Percentiles rank a stretch among this genome's conserved stretches.
These are phyloP conservation scores for Coprinellus aureogranulatus DNA, from an alignment of 768 basidiomycete genomes.

Conservation along the genomic window DNA sequence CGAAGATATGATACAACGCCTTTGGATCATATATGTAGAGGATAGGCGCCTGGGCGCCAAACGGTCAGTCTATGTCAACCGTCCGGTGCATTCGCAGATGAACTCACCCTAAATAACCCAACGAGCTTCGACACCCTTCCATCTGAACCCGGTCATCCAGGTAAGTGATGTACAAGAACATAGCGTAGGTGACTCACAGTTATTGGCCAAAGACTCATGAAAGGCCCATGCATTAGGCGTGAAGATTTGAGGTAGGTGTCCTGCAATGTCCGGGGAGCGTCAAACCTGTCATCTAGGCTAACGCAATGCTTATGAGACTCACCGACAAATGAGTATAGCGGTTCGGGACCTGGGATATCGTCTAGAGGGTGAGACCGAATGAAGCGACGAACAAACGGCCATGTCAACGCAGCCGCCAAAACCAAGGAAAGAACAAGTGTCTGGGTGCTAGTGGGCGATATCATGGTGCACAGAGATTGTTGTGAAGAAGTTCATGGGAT, in stretches of 20 bases:
- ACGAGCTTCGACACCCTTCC: no score
- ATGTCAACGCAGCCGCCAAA: background rate
- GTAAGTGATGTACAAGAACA: background rate
- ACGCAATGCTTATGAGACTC: background rate
- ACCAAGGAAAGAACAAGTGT: background rate
- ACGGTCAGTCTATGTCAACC: no score
- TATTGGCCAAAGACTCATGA: conserved; percentile 30
- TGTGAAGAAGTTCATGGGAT: no score
- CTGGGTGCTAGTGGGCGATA: background rate
- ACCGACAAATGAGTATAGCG: conserved; percentile 35
- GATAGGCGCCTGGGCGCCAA: conserved; percentile 22
- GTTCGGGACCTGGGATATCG: conserved; percentile 6
- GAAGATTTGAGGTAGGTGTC: conserved; percentile 35
- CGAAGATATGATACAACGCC: conserved; percentile 42
- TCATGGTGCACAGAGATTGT: no score
- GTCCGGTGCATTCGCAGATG: no score
- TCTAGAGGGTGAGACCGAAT: conserved; percentile 6
- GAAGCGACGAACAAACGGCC: conserved; percentile 1
- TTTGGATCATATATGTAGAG: conserved; percentile 43
- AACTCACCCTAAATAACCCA: no score
- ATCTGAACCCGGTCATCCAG: conserved; percentile 15
- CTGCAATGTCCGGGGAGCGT: no score
- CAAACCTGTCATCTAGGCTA: no score
- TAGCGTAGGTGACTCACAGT: conserved; percentile 22
- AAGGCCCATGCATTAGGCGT: conserved; percentile 34